Evolutionary conservation across 2,329 filamentous ascomycete species (phyloP).

Genomic region (Penicillium sp.): DNA sequence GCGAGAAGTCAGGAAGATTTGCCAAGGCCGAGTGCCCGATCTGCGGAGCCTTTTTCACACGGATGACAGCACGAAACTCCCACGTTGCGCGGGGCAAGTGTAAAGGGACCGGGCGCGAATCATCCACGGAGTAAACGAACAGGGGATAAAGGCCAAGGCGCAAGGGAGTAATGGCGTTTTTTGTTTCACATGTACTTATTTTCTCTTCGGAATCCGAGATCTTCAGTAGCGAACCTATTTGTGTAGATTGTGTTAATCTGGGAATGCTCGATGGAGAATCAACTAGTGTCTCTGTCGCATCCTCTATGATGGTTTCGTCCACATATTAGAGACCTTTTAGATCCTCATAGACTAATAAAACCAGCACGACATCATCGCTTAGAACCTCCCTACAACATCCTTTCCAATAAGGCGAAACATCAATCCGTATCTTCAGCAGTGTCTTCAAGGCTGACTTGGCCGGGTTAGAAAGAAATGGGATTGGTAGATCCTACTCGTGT

Average conservation of each 20-base stretch:
- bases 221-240: not conserved
- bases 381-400: not conserved
- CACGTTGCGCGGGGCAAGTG: not conserved
- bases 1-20: not conserved
- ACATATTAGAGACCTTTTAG: not conserved
- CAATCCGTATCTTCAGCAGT: not conserved
- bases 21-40: constrained; percentile 1
- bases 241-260: not conserved
- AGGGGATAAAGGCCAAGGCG: too few relatives aligned
- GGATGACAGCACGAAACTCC: constrained; percentile 1
- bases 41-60: constrained; percentile 1
- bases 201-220: not conserved
- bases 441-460: not conserved
- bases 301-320: not conserved
- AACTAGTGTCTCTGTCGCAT: not conserved
- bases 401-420: not conserved
- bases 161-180: too few relatives aligned
- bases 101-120: not conserved
- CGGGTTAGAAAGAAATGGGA: not conserved
- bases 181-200: too few relatives aligned
- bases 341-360: not conserved
- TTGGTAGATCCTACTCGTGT: not conserved
- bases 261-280: too few relatives aligned
- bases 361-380: not conserved
- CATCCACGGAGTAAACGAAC: too few relatives aligned